A percentile compares a stretch with the other conserved stretches of the same genome.
Conservation (phyloP, 2,329 filamentous ascomycete species). For the Colletotrichum sp. region DNA sequence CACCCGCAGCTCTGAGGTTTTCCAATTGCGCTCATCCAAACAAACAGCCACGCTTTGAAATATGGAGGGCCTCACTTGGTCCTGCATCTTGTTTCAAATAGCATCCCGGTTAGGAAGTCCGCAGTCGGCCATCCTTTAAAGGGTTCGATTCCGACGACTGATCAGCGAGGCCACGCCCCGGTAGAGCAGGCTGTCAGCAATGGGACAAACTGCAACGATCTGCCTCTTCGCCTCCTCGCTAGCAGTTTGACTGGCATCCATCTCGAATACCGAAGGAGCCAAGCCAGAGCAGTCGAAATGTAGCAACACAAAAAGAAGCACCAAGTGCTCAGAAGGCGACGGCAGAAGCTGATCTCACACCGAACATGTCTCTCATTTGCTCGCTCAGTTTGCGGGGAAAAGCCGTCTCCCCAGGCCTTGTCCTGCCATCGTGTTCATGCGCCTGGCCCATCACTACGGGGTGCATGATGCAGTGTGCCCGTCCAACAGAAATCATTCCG, state of each 20-base stretch:
- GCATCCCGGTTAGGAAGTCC: background rate
- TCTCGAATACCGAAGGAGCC: background rate
- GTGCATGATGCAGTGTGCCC: constrained; percentile 6
- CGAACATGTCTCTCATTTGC: background rate
- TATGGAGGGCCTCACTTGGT: background rate
- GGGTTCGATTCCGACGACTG: background rate
- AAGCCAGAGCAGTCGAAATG: background rate
- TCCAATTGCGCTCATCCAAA: background rate
- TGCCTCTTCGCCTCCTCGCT: background rate
- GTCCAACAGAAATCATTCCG: background rate
- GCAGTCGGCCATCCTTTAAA: background rate
- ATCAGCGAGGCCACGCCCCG: background rate
- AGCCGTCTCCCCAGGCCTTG: background rate
- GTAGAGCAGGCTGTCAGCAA: background rate
- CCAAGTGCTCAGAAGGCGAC: background rate
- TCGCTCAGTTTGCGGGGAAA: background rate
- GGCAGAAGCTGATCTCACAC: background rate
- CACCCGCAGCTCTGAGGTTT: background rate
- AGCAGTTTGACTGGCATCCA: background rate
- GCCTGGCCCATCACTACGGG: background rate
- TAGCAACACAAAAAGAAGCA: background rate
- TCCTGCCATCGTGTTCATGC: background rate
- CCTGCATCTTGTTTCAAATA: background rate
- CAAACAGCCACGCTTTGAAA: background rate
- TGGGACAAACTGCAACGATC: background rate